Base-by-base conservation (phyloP, 306 rosid genomes). In the Alnus rubra region DNA sequence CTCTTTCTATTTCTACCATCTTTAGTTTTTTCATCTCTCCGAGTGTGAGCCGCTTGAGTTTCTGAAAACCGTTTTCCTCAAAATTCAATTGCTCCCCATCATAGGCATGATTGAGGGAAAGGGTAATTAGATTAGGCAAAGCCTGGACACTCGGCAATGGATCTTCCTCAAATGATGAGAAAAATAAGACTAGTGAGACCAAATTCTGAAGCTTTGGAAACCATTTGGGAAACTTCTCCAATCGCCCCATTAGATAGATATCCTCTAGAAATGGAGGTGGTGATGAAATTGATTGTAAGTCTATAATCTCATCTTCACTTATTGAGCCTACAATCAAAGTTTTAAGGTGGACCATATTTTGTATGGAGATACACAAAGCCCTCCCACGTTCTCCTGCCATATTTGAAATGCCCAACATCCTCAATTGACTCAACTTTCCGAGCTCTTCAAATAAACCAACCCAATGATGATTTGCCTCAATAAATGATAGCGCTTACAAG, bases 141-240 rank as follows among this genome's bases (percentile, higher is more conserved):
- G 12, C 3, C 28, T 53, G 30, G 59, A 44, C 48, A 53, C 58
- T 48, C 52, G 31, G 13, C n/a, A 80, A 8, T 35, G 63, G 79
- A 45, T 67, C 60, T 10, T 74, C 70, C 31, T 16, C 23, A 19
- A 83, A 35, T 31, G 30, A 16, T 15, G 78, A 63, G 56, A n/a
- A 79, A 15, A 1, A 9, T 18, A 79, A 31, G 0, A 3, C 0
- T 54, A 54, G 0, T 49, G 3, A 62, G 15, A 79, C 71, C 1
- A 83, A 58, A 18, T 64, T 51, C 0, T 71, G 67, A 48, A 79
- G 79, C 47, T 76, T 7, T 0, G 48, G 15, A 14, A 76, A 55
- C 84, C 84, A 80, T 3, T 70, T n/a, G 0, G 79, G 76, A 28
- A 84, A 51, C 62, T 69, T 59, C 69, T 23, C 33, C 8, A 80